These are phyloP conservation scores for Mycothermus thermophilus DNA, from an alignment of 495 filamentous ascomycete species.

Conservation along the genomic window DNA sequence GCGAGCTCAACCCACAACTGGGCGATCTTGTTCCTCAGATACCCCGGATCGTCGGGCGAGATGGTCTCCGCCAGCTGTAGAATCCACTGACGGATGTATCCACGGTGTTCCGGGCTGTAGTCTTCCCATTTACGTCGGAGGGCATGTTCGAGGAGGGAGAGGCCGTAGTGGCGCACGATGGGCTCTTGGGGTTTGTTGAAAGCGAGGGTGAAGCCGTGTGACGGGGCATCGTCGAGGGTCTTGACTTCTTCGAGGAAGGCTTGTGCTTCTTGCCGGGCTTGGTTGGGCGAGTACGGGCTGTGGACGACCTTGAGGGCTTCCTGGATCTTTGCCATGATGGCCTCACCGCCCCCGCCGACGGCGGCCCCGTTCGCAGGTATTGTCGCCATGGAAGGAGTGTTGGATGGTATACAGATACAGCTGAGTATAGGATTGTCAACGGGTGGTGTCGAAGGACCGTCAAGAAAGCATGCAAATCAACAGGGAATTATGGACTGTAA, in stretches of 20 bases:
- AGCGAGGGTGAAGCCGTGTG: constrained; percentile 75
- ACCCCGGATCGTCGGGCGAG: constrained; percentile 59
- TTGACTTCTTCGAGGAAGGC: constrained; percentile 75
- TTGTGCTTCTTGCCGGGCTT: constrained; percentile 69
- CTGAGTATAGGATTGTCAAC: background rate
- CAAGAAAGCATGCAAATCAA: too few species aligned
- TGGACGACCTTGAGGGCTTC: constrained; percentile 77
- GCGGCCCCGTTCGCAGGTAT: constrained; percentile 17
- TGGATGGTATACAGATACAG: background rate
- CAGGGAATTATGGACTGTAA: too few species aligned
- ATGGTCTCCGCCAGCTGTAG: constrained; percentile 64
- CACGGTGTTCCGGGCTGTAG: constrained; percentile 47
- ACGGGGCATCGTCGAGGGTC: constrained; percentile 58
- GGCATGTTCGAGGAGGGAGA: constrained; percentile 79
- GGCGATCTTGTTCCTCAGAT: constrained; percentile 86
- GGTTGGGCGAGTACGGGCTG: constrained; percentile 66
- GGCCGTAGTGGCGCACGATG: constrained; percentile 81
- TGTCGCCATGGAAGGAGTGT: constrained; percentile 5
- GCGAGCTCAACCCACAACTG: constrained; percentile 90
- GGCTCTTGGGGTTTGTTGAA: constrained; percentile 55
- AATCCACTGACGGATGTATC: constrained; percentile 55
- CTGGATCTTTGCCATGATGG: constrained; percentile 47
- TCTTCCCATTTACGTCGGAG: constrained; percentile 71
- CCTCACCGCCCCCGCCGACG: constrained; percentile 10
- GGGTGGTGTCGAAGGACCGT: too few species aligned